phyloP scores from a whole-genome alignment of 1,284 basidiomycete genomes.

The Anthracocystis setariae region DNA sequence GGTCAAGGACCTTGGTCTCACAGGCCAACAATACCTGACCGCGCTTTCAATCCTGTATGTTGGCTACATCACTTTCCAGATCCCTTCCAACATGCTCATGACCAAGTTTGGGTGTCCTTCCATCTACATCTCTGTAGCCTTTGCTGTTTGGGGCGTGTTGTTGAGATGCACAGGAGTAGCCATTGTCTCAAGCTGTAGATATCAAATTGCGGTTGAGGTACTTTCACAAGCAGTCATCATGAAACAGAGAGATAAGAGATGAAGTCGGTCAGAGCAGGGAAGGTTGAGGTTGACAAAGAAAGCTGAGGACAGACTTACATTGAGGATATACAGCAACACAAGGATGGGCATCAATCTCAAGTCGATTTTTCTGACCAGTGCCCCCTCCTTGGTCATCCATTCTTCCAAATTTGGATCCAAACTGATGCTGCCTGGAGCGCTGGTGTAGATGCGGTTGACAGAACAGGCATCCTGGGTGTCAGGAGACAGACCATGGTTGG shows the following conservation, averaged over 20 bases:
- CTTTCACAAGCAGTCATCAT: too few relatives aligned
- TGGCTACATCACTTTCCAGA: conserved; percentile 82
- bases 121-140: conserved; percentile 58
- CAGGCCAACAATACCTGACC: conserved; percentile 67
- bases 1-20: conserved; percentile 60
- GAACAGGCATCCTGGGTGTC: conserved; percentile 29
- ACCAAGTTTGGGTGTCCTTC: conserved; percentile 61
- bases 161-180: too few relatives aligned
- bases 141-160: conserved; percentile 61
- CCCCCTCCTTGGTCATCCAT: conserved; percentile 34
- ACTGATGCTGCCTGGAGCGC: not conserved
- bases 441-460: conserved; percentile 11
- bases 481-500: not conserved
- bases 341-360: conserved; percentile 32
- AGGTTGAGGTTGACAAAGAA: too few relatives aligned
- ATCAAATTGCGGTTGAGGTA: conserved; percentile 25
- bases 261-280: too few relatives aligned
- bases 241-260: not conserved
- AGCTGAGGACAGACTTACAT: conserved; percentile 22
- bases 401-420: conserved; percentile 37
- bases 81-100: conserved; percentile 72
- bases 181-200: conserved; percentile 42
- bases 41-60: conserved; percentile 80
- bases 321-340: conserved; percentile 29
- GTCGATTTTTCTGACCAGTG: conserved; percentile 53